Base-by-base conservation (phyloP, 1,284 basidiomycete genomes). In the Inonotus obliquus region DNA sequence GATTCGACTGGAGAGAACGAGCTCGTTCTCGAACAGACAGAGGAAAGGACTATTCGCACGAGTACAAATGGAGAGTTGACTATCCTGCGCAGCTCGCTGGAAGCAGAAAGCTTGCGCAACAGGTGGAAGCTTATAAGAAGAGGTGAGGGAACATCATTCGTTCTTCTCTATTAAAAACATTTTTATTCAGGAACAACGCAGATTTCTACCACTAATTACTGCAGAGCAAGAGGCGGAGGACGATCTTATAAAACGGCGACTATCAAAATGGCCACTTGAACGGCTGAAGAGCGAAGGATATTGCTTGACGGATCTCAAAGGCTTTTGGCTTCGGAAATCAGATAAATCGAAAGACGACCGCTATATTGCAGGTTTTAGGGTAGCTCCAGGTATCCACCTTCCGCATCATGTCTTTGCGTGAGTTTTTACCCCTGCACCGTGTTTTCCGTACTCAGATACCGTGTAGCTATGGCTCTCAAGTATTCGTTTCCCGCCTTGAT, bases 271-370 rank as follows among this genome's bases (percentile, higher is more conserved):
- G 89, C 75, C 82, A 1, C 63, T 86, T 4, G 75, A 80, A 27
- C 78, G 81, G 45, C 74, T 93, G 44, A 73, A 78, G 62, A 73
- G 80, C 25, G 87, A 89, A 68, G 91, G 91, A 0, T 92, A 88
- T 70, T 83, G 84, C 60, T 67, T 92, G 29, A 85, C 83, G 0
- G 82, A 77, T 13, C 72, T 92, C 41, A 78, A 73, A 11, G 88
- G 81, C 0, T 90, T 79, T 68, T 89, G 87, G 86, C 71, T 85
- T 27, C n/a, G n/a, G n/a, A n/a, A n/a, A n/a, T n/a, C n/a, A n/a
- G 77, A 84, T 57, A 77, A 76, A n/a, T 81, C 77, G 19, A 78
- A 81, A 52, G 83, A 80, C 69, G 87, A 87, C 1, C 77, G 80
- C 57, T 84, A 81, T 1, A 77, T 87, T 6, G 89, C 86, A 1